Evolutionary conservation across 2,329 filamentous ascomycete genomes (phyloP).

Genomic region (Escovopsis sp.): DNA sequence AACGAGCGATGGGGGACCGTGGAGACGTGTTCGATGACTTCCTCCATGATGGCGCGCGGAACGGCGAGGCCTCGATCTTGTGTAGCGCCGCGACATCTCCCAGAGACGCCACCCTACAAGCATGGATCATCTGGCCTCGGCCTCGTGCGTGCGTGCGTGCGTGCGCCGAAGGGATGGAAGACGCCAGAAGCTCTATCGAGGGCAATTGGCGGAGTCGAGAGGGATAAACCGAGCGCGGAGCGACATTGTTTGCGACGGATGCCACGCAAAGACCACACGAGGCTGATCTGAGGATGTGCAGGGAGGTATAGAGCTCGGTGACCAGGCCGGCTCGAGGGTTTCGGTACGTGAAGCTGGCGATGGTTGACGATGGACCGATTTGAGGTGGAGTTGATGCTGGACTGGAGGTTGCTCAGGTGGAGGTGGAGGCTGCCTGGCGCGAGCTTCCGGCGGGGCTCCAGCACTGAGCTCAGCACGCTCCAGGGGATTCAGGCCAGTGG

Average conservation of each 20-base stretch:
- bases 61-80: slow-evolving; percentile 1
- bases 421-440: too few relatives aligned
- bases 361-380: too few relatives aligned
- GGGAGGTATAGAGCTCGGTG: too few relatives aligned
- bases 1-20: slow-evolving; percentile 26
- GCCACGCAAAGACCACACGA: too few relatives aligned
- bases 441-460: too few relatives aligned
- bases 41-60: slow-evolving; percentile 5
- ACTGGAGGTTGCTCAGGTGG: too few relatives aligned
- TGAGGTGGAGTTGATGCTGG: too few relatives aligned
- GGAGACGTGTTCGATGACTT: slow-evolving; percentile 9
- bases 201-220: not conserved
- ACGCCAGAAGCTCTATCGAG: not conserved
- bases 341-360: too few relatives aligned
- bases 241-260: slow-evolving; percentile 1
- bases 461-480: too few relatives aligned
- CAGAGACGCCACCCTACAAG: not conserved
- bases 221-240: not conserved
- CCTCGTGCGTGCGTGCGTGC: not conserved
- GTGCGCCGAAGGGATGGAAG: not conserved
- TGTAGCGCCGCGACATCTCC: slow-evolving; percentile 6
- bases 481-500: too few relatives aligned
- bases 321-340: too few relatives aligned
- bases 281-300: not conserved
- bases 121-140: slow-evolving; percentile 3